These are phyloP conservation scores for Chytriomyces sp. DNA, from an alignment of 192 early-diverging fungal genomes.

Conservation along the genomic window DNA sequence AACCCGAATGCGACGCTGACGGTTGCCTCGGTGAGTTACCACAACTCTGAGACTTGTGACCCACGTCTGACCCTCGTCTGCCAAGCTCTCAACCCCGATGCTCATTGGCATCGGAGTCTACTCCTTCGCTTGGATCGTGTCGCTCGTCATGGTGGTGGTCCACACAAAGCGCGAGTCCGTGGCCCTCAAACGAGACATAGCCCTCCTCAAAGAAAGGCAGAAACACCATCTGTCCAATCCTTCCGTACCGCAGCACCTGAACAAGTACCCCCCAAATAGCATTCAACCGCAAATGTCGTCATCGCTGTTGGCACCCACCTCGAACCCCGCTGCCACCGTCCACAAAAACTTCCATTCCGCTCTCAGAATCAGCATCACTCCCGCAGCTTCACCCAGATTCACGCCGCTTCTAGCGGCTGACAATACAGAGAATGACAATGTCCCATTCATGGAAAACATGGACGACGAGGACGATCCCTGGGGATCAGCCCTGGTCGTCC, in stretches of 20 bases:
- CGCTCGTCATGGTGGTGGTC: slow-evolving; percentile 6
- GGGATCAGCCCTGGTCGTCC: slow-evolving; percentile 6
- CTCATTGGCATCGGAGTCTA: not conserved
- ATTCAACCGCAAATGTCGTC: not conserved
- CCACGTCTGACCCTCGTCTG: no score
- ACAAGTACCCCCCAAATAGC: not conserved
- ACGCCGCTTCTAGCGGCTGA: no score
- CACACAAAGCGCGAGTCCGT: slow-evolving; percentile 5
- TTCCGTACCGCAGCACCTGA: not conserved
- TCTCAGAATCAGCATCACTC: no score
- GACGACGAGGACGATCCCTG: not conserved
- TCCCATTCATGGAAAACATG: not conserved
- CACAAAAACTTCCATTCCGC: not conserved
- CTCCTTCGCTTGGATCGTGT: slow-evolving; percentile 3
- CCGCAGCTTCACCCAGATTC: no score
- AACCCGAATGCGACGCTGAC: no score
- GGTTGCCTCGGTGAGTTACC: no score
- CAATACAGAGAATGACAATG: not conserved
- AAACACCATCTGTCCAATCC: not conserved
- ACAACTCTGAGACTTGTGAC: no score
- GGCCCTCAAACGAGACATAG: slow-evolving; percentile 7
- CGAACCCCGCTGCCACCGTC: not conserved
- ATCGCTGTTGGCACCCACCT: not conserved
- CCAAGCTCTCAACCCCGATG: not conserved
- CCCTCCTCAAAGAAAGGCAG: not conserved